These are phyloP conservation scores for Glaciozyma antarctica DNA, from an alignment of 768 basidiomycete species.

Conservation along the genomic window DNA sequence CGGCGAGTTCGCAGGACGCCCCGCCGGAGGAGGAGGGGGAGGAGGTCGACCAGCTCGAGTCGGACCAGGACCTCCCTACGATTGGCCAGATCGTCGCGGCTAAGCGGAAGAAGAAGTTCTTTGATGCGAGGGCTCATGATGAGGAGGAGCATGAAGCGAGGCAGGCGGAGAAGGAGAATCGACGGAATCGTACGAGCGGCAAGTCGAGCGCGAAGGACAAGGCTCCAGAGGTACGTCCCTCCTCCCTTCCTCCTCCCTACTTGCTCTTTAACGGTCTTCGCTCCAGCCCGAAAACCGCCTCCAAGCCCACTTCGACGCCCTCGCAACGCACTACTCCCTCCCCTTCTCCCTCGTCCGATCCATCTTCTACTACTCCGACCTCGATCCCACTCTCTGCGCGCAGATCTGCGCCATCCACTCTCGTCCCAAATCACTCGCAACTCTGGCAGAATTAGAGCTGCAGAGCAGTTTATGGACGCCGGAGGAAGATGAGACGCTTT, in stretches of 20 bases:
- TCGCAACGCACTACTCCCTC: neutral
- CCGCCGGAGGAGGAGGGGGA: neutral
- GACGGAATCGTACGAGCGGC: no score
- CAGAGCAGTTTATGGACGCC: neutral
- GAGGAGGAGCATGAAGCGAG: neutral
- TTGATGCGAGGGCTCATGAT: neutral
- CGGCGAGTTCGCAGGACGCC: no score
- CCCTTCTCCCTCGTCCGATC: neutral
- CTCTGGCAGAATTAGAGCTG: neutral
- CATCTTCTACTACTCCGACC: slow-evolving; percentile 1
- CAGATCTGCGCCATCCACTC: neutral
- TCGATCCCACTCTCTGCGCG: neutral
- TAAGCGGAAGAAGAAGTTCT: neutral
- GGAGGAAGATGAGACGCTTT: neutral
- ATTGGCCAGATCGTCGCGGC: neutral
- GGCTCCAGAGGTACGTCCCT: neutral
- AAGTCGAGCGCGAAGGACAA: neutral
- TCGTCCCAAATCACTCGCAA: no score
- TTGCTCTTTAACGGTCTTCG: neutral
- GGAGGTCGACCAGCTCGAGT: neutral
- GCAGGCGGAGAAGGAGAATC: neutral
- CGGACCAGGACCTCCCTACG: neutral
- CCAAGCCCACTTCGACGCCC: neutral
- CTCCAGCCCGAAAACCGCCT: neutral
- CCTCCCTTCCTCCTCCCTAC: neutral